Evolutionary conservation across 2,329 filamentous ascomycete genomes (phyloP).

Genomic region (Neoscytalidium dimidiatum): DNA sequence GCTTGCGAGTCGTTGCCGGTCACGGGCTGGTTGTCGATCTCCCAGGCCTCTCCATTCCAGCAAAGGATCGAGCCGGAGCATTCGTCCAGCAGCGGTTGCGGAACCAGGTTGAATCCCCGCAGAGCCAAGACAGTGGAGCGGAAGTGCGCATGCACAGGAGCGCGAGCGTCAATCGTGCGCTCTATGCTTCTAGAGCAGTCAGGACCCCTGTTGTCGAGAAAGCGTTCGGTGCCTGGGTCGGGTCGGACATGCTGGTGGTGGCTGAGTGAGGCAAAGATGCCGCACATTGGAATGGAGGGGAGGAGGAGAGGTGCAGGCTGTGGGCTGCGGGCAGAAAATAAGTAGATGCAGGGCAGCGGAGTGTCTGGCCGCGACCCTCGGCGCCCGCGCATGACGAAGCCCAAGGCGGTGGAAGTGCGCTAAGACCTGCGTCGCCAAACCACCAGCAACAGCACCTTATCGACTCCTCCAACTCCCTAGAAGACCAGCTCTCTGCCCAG

Average conservation of each 20-base stretch:
- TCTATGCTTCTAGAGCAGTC: constrained; percentile 30
- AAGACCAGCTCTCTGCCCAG: background rate
- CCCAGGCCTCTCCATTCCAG: constrained; percentile 99
- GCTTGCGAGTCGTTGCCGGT: constrained; percentile 75
- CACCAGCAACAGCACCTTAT: constrained; percentile 12
- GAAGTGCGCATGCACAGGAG: constrained; percentile 58
- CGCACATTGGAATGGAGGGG: constrained; percentile 36
- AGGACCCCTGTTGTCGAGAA: constrained; percentile 37
- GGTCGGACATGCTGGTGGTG: constrained; percentile 27
- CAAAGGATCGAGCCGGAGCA: constrained; percentile 69
- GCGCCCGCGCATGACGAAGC: constrained; percentile 12
- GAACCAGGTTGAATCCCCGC: constrained; percentile 70
- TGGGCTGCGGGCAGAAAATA: too few relatives aligned
- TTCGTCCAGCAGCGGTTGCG: constrained; percentile 70
- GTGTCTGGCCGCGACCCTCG: background rate
- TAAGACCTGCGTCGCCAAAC: constrained; percentile 14
- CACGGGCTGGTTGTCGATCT: constrained; percentile 60
- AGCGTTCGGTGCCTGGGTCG: constrained; percentile 27
- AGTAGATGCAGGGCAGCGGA: background rate
- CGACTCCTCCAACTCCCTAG: background rate
- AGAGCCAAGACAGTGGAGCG: constrained; percentile 87
- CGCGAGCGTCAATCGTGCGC: constrained; percentile 19
- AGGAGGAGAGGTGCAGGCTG: background rate
- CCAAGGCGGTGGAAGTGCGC: constrained; percentile 3
- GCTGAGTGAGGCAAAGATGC: constrained; percentile 55